Base-by-base conservation (phyloP, 768 basidiomycete species). In the Tremella mesenterica region DNA sequence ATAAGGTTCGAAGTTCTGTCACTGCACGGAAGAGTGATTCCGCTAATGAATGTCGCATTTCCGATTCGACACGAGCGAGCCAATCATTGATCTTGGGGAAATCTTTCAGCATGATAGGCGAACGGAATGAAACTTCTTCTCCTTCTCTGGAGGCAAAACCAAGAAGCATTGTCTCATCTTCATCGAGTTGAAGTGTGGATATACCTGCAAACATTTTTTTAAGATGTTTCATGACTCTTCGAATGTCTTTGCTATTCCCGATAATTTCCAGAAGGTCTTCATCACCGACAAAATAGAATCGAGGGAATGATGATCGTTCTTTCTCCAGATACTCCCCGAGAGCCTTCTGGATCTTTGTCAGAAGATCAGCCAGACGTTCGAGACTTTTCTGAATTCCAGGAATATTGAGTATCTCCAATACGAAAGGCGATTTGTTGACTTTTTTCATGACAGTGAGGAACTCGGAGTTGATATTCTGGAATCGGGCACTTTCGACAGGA, bases 121-220 rank as follows among this genome's bases (percentile, higher is more conserved):
- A 79, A 41, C 81, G 80, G 76, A 97, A 97, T 7, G 72, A 75
- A 14, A 99, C 86, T 69, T 91, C 85, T 73, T 99, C 95, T 36
- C 93, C 95, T 71, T 99, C 95, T 53, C 89, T 79, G 0, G 95
- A 97, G 12, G 88, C 82, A 84, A 97, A 93, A 48, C 88, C 91
- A 58, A 84, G 83, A 52, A 97, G 92, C 57, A 86, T 71, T 44
- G 91, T 89, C 16, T 90, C 88, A 10, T 65, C 61, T 20, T 70
- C 65, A 69, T 95, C 88, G 25, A 97, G 79, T 63, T 77, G 79
- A 61, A 97, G 79, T 0, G 90, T 91, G 1, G 90, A 85, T 33
- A 99, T 85, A 25, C 95, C 95, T 20, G 95, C 95, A 74, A 99
- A 99, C 95, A 99, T 99, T 80, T 99, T 99, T 79, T 96, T 97